A percentile compares a stretch with the other conserved stretches of the same genome.
Conservation (phyloP, 495 filamentous ascomycete species). For the Penicillium dipodomyicola region DNA sequence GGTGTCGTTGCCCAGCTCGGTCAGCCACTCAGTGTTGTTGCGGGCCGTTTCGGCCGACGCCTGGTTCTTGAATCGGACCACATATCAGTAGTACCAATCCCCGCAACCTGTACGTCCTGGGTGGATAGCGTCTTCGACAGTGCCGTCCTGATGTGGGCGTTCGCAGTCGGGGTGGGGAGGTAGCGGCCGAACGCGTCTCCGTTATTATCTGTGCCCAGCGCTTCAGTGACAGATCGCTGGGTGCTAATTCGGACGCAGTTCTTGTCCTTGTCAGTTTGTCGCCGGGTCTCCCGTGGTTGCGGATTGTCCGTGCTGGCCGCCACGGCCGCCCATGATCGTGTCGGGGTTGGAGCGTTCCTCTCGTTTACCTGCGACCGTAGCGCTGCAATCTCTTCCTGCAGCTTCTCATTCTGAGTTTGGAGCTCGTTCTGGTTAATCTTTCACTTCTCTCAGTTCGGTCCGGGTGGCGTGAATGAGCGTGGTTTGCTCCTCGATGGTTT, state of each 20-base stretch:
- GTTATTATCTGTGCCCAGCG: no score
- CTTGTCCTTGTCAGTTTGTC: constrained; percentile 14
- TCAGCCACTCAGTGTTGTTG: constrained; percentile 17
- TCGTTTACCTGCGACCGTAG: neutral
- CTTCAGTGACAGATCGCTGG: no score
- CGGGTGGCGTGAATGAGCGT: constrained; percentile 4
- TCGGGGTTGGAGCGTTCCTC: neutral
- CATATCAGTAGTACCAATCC: constrained; percentile 24
- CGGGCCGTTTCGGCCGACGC: constrained; percentile 17
- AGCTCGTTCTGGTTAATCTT: constrained; percentile 9
- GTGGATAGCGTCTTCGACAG: no score
- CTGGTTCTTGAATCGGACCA: constrained; percentile 20
- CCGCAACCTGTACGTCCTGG: constrained; percentile 12
- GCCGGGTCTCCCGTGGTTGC: constrained; percentile 2
- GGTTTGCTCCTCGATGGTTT: neutral
- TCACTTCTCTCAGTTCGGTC: constrained; percentile 7
- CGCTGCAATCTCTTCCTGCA: constrained; percentile 2
- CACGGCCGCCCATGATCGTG: constrained; percentile 4
- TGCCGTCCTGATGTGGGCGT: no score
- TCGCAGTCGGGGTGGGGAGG: no score
- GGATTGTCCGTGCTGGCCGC: constrained; percentile 2
- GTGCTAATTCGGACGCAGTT: neutral
- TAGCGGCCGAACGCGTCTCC: no score
- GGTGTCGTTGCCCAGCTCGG: constrained; percentile 16
- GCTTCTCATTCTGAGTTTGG: constrained; percentile 11